These are phyloP conservation scores for Canavalia gladiata DNA, from an alignment of 306 rosid genomes.

Conservation along the genomic window DNA sequence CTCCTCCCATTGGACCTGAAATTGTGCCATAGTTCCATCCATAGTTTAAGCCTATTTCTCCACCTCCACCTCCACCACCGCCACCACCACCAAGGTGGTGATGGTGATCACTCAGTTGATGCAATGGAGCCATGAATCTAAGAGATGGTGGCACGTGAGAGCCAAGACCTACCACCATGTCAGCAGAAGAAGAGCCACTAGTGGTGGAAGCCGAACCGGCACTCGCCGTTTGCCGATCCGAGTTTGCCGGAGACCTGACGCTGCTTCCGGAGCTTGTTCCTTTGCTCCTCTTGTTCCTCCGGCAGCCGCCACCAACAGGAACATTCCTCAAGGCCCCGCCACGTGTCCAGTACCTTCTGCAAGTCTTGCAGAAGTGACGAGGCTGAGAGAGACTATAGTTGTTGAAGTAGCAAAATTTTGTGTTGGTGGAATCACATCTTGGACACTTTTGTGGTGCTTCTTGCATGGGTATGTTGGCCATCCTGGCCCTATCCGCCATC, in stretches of 20 bases:
- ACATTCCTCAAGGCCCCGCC: conserved; percentile 84
- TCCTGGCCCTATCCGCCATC: conserved; percentile 84
- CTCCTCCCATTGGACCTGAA: conserved; percentile 62
- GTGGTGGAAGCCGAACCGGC: conserved; percentile 52
- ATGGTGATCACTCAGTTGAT: conserved; percentile 58
- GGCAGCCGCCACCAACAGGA: conserved; percentile 91
- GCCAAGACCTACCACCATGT: conserved; percentile 50
- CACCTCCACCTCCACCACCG: conserved; percentile 30
- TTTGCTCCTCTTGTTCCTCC: conserved; percentile 83
- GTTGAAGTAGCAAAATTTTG: conserved; percentile 94
- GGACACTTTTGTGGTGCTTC: conserved; percentile 82
- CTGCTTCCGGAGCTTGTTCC: conserved; percentile 30
- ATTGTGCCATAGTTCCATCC: conserved; percentile 57
- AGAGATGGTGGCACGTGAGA: conserved; percentile 52
- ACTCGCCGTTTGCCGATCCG: conserved; percentile 63
- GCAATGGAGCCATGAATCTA: conserved; percentile 69
- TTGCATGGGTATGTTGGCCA: conserved; percentile 84
- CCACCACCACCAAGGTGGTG: background rate
- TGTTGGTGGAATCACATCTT: conserved; percentile 88
- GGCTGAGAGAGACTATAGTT: conserved; percentile 96
- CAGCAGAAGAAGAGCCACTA: conserved; percentile 52
- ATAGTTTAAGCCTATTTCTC: conserved; percentile 70
- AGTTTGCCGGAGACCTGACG: conserved; percentile 72
- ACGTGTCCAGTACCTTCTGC: conserved; percentile 90
- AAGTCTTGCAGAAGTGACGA: conserved; percentile 95